phyloP scores from a whole-genome alignment of 73 alveolate species.

The Loxodes magnus region DNA sequence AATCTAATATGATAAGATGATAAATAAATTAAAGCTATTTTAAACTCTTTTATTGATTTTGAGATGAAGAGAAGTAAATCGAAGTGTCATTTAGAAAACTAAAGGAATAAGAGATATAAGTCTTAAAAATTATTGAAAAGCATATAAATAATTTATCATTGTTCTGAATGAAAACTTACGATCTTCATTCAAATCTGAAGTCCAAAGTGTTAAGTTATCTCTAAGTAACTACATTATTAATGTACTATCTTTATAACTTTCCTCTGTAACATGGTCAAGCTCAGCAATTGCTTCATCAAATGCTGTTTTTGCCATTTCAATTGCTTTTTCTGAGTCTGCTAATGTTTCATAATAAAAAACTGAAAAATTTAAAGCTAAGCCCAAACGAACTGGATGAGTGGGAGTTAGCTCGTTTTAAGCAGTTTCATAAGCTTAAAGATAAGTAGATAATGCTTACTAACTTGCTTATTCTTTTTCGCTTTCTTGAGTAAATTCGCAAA shows the following conservation, averaged over 20 bases:
- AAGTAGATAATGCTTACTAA: slow-evolving; percentile 29
- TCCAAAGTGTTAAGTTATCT: slow-evolving; percentile 67
- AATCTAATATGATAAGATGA: too few relatives aligned
- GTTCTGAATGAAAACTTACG: too few relatives aligned
- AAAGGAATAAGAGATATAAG: too few relatives aligned
- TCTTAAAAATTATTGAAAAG: too few relatives aligned
- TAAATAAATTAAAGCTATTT: too few relatives aligned
- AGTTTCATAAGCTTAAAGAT: slow-evolving; percentile 30
- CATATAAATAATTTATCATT: too few relatives aligned
- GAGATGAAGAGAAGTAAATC: too few relatives aligned
- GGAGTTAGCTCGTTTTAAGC: slow-evolving; percentile 36
- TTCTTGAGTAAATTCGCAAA: slow-evolving; percentile 47
- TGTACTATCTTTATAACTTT: too few relatives aligned
- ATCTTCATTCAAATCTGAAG: too few relatives aligned
- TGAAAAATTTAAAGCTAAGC: slow-evolving; percentile 56
- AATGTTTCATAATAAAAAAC: slow-evolving; percentile 56
- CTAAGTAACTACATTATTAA: slow-evolving; percentile 39
- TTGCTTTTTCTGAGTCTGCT: slow-evolving; percentile 44
- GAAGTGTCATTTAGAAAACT: too few relatives aligned
- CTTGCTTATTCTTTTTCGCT: slow-evolving; percentile 17
- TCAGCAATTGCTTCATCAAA: slow-evolving; percentile 32
- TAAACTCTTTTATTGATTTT: too few relatives aligned
- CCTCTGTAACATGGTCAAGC: slow-evolving; percentile 49
- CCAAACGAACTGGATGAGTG: slow-evolving; percentile 49
- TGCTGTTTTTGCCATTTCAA: slow-evolving; percentile 45